Evolutionary conservation across 148 eudicot genomes (phyloP), one percentile per base, ranked within the genome.

Genomic region (Arctostaphylos glauca): DNA sequence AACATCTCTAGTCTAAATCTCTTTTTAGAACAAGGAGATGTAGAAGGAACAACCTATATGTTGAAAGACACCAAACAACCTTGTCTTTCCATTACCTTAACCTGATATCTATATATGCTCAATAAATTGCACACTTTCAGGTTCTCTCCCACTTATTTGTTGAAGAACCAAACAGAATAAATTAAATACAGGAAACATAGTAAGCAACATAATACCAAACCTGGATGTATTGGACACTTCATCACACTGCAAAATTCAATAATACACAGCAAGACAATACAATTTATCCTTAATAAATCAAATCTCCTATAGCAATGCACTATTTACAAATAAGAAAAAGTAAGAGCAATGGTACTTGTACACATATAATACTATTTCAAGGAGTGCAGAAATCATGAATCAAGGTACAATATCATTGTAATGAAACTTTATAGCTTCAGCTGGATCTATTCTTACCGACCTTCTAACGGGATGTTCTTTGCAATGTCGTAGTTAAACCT

Each of bases 241-340:
- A 53, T 14, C 9, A 85, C 91, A 90, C 98, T 94, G 92, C 88
- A 87, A 23, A 90, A 67, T 41, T 3, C 12, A 48, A 81, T 3
- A 47, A 85, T 19, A 41, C 23, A 25, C 74, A 73, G 48, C 48
- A 55, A 60, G 23, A 25, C 21, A 3, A 81, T 49, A 67, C 3
- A 64, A 19, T 18, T 14, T 21, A 52, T 50, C 59, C 19, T 50
- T 18, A 23, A 14, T 66, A 49, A n/a, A 62, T 19, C 23, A 79
- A 79, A 50, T 58, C n/a, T 41, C 41, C 12, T 23, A 12, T 3
- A 64, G 21, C 52, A 23, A 48, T 48, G 53, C 10, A n/a, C 41
- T 6, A 79, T 1, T 43, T 81, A 13, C 9, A 2, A 16, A 15
- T 1, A 31, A 72, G 3, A 56, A 78, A 9, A 46, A 71, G 44